Base-by-base conservation (phyloP, 164 flowering plant genomes). In the Piper betle region DNA sequence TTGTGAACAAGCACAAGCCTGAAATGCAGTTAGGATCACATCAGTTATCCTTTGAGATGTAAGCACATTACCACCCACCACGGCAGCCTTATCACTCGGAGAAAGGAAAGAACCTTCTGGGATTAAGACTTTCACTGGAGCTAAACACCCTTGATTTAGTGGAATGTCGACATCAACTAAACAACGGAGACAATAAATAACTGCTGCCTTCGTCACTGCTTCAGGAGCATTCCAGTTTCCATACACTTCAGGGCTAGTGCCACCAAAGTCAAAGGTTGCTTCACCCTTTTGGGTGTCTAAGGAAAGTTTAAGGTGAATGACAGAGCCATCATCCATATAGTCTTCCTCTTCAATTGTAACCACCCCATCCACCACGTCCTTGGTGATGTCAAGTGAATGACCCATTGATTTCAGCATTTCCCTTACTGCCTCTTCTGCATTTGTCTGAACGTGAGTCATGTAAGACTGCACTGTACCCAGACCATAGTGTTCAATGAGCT, bases 141-240 rank as follows among this genome's bases (percentile, higher is more conserved):
- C 91, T 70, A 93, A 69, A 62, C 99, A 93, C 37, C 99, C 99
- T 74, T 93, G 99, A 69, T 93, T 93, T 3, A 93, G 88, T 60
- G 99, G 99, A 68, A 93, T 90, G 65, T 93, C 99, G 13, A 90
- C 84, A 58, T 88, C 76, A 41, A 93, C 97, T 77, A 93, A 72
- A 70, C 86, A 90, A 15, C 99, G 94, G 12, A 93, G 82, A 65
- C 97, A 93, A 68, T 93, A 93, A 64, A 93, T 93, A 39, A 93
- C 89, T 33, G 99, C 99, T 0, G 99, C 97, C 17, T 87, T 77
- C 18, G 96, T 90, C 11, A 93, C 99, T 46, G 99, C 99, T 73
- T 93, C 95, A 17, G 99, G 99, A 5, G 99, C 87, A 79, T 93
- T 93, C 99, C 99, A 93, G 59, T 93, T 93, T 33, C 97, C 97